Evolutionary conservation across 768 basidiomycete genomes (phyloP), one percentile per base, ranked within the genome.

Genomic region (Rhizopogon vinicolor): DNA sequence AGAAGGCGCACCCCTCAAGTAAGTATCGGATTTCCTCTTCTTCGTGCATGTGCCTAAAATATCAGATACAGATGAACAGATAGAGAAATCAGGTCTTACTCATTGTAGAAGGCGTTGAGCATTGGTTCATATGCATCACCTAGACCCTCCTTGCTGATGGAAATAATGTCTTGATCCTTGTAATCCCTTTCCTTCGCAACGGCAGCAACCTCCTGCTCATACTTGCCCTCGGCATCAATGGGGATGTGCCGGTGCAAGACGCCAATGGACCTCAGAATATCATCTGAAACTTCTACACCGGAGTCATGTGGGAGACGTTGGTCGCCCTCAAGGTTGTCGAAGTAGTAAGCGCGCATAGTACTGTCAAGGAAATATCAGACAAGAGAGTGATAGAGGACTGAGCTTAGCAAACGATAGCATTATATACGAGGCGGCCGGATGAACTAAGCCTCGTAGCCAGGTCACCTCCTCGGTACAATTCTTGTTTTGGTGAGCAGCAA

Each of bases 21-120:
- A 95, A 84, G 63, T 91, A 98, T 7, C 94, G 79, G 64, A 95
- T 96, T 72, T 98, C 94, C 65, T 98, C 94, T 63, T 97, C 94
- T 69, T 97, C 93, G 63, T 97, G 95, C 77, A 98, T 81, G 63
- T 97, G 93, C 63, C 91, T 91, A 60, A 28, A 0, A 22, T 28
- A 12, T 22, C 18, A 13, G 41, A 9, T 13, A 8, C 13, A 40
- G 19, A 28, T 18, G 31, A 33, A 8, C 10, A 10, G 31, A 33
- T 7, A 2, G 31, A 33, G 7, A 14, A 28, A 46, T 33, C 14
- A 5, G 35, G 10, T 68, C 85, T 57, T 62, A 91, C 90, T 94
- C 92, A 52, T 87, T 77, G 62, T 90, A 95, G 72, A 96, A 95
- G 0, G 67, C 76, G 66, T 89, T 88, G 66, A 95, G 80, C 71